Evolutionary conservation across 106 monocot species (phyloP).

Genomic region (Dendrobium officinale): DNA sequence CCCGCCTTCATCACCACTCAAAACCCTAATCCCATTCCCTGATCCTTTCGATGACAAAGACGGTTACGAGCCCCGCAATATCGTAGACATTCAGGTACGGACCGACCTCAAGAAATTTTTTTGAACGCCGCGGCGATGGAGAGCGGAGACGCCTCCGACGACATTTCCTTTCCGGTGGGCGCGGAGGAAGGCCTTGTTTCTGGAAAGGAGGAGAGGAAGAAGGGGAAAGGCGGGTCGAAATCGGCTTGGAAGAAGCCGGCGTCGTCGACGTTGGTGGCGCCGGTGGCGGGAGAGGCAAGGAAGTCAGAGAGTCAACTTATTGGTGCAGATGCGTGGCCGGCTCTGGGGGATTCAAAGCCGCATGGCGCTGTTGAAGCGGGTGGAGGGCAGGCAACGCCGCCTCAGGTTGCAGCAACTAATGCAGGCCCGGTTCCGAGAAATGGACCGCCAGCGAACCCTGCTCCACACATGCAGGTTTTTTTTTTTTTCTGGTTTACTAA

Average conservation of each 20-base stretch:
- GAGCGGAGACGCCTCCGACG: not conserved
- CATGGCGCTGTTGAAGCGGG: constrained; percentile 10
- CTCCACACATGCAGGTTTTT: constrained; percentile 3
- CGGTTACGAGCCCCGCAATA: not conserved
- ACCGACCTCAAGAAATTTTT: constrained; percentile 6
- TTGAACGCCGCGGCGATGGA: constrained; percentile 9
- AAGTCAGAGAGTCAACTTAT: constrained; percentile 33
- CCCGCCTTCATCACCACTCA: constrained; percentile 6
- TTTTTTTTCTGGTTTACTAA: not conserved
- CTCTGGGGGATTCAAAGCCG: constrained; percentile 39
- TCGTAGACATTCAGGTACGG: not conserved
- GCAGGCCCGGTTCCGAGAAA: constrained; percentile 12
- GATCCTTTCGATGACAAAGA: not conserved
- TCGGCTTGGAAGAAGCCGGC: constrained; percentile 46
- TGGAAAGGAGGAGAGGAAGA: constrained; percentile 8
- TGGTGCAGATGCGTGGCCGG: constrained; percentile 73
- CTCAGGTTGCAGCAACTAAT: constrained; percentile 5
- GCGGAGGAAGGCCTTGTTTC: constrained; percentile 10
- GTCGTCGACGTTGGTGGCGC: not conserved
- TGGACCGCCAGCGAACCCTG: constrained; percentile 11
- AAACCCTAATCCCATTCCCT: constrained; percentile 26
- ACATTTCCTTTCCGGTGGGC: not conserved
- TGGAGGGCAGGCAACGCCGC: constrained; percentile 7
- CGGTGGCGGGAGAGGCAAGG: constrained; percentile 4
- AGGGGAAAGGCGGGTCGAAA: constrained; percentile 16